Conservation (phyloP, 345 rosid species). For the Citrus inodora region DNA sequence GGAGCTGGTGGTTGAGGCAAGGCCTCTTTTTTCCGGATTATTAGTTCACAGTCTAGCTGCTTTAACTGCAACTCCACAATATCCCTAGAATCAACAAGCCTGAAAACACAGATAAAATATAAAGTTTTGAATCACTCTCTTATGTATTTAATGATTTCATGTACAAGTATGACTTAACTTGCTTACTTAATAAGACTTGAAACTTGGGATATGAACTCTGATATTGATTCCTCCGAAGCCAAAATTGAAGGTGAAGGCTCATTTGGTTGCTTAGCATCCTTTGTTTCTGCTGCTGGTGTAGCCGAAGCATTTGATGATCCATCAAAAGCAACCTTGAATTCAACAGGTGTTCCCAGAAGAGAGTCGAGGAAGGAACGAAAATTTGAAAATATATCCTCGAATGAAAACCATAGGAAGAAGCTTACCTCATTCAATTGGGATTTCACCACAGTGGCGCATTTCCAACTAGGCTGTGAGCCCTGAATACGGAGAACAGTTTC, state of each 20-base stretch:
- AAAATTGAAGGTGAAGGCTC: conserved; percentile 38
- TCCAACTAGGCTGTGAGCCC: conserved; percentile 41
- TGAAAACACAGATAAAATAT: conserved; percentile 27
- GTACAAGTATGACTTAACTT: conserved; percentile 8
- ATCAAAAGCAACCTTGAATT: conserved; percentile 53
- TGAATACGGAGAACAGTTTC: conserved; percentile 15
- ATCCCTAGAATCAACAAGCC: conserved; percentile 92
- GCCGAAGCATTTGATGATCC: conserved; percentile 59
- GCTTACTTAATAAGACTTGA: conserved; percentile 79
- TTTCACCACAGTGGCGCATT: conserved; percentile 42
- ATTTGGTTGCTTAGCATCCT: conserved; percentile 33
- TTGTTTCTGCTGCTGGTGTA: conserved; percentile 29
- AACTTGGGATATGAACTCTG: conserved; percentile 75
- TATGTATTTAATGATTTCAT: background rate
- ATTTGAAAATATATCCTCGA: conserved; percentile 33
- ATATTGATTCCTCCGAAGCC: conserved; percentile 64
- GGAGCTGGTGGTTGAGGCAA: conserved; percentile 57
- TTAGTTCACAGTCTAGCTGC: conserved; percentile 76
- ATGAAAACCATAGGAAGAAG: conserved; percentile 28
- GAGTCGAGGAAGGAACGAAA: conserved; percentile 34
- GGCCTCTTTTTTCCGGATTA: conserved; percentile 87
- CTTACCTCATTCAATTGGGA: conserved; percentile 70
- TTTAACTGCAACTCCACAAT: conserved; percentile 82
- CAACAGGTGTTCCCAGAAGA: conserved; percentile 52
- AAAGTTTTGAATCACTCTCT: background rate